Evolutionary conservation across 495 filamentous ascomycete genomes (phyloP).

Genomic region (Aspergillus avenaceus): DNA sequence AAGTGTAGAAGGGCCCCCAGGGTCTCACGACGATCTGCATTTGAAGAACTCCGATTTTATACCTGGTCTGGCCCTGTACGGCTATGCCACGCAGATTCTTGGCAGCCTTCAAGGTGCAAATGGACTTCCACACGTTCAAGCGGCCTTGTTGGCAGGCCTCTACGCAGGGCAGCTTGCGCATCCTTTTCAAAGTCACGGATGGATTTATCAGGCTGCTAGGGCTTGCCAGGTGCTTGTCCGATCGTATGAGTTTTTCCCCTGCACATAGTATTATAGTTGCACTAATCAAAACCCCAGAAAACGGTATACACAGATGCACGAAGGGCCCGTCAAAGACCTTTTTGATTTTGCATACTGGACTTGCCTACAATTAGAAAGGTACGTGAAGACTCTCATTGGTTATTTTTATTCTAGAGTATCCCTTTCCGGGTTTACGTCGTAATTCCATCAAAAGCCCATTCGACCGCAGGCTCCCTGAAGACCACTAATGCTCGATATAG

Average conservation of each 20-base stretch:
- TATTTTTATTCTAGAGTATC: not conserved
- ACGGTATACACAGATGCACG: slow-evolving; percentile 29
- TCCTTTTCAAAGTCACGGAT: slow-evolving; percentile 84
- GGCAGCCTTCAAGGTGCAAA: slow-evolving; percentile 75
- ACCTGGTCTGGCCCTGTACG: slow-evolving; percentile 85
- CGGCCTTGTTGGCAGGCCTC: slow-evolving; percentile 78
- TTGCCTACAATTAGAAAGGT: slow-evolving; percentile 91
- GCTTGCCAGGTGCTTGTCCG: slow-evolving; percentile 74
- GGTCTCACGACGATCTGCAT: slow-evolving; percentile 10
- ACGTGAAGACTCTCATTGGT: slow-evolving; percentile 5
- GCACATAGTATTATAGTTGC: not conserved
- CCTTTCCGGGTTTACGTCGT: too few species aligned
- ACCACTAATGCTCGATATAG: slow-evolving; percentile 35
- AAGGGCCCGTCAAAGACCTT: slow-evolving; percentile 40
- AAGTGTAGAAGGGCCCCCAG: slow-evolving; percentile 10
- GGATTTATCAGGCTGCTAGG: slow-evolving; percentile 76
- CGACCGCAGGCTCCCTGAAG: not conserved
- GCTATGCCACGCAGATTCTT: slow-evolving; percentile 80
- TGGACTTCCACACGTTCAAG: slow-evolving; percentile 76
- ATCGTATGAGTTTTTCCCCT: slow-evolving; percentile 47
- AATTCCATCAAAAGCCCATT: too few species aligned
- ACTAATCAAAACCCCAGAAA: slow-evolving; percentile 16
- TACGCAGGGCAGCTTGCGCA: slow-evolving; percentile 86
- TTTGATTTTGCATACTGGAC: slow-evolving; percentile 87
- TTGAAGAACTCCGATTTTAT: slow-evolving; percentile 77